Evolutionary conservation across 768 basidiomycete species (phyloP), one percentile per base, ranked within the genome.

Genomic region (Pisolithus tinctorius): DNA sequence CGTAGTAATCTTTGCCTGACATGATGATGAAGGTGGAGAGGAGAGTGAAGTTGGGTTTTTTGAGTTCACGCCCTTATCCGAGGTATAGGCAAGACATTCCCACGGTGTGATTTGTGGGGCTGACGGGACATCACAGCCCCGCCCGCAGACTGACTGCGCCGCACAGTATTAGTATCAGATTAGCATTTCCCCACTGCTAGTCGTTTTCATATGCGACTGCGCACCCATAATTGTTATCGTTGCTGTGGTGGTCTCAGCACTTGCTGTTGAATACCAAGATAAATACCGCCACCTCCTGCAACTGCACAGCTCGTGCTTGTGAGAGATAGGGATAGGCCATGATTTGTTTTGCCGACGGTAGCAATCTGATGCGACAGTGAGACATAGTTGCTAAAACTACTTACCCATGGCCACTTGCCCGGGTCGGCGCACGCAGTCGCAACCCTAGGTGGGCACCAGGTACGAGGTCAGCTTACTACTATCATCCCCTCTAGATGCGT

Each of bases 1-100:
- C 64, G 68, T 88, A 88, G 60, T 86, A 90, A 59, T 88, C 86
- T 69, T 83, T 81, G 62, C 81, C 84, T 55, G 86, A 83, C 87
- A 86, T 84, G 58, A 52, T 58, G 55, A 29, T 42, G 52, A 55
- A 50, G 54, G 54, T 47, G 57, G 34, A 52, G 39, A 48, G 48
- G 38, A 20, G 51, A 47, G 50, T 34, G 57, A 45, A 52, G 36
- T 45, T 55, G 53, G 52, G 50, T 51, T 55, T 56, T 55, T 47
- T 38, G 47, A 20, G 31, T 39, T 37, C 26, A 41, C 40, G 29
- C 45, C 39, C 53, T 52, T 47, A 52, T 52, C 36, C 45, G 23
- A 41, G 23, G 23, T 29, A n/a, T 8, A 16, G 25, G 25, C 27
- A n/a, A 45, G 23, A 45, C 43, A 27, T 45, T 45, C 43, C 25